Evolutionary conservation across 2,329 filamentous ascomycete genomes (phyloP), one percentile per base, ranked within the genome.

Genomic region (Arthrobotrys sphaeroides): DNA sequence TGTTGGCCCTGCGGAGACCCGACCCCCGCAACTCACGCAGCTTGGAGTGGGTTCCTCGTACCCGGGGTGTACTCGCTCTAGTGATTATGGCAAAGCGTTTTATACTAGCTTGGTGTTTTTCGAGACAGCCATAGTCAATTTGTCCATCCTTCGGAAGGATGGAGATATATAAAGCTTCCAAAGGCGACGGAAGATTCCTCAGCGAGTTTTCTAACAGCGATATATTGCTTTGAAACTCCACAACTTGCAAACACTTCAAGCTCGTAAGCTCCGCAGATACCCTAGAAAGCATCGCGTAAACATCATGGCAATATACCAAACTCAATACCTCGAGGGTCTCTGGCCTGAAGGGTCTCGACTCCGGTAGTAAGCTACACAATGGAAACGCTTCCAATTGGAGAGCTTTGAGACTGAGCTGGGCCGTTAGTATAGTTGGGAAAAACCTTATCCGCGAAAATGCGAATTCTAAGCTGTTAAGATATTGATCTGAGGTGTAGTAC

Each of bases 291-390:
- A 43, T 33, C 6, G 12, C 16, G 42, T 47, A 53, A 1, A 16
- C 16, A 1, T 43, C 33, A 20, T 22, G 13, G n/a, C 62, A 66
- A 28, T 31, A 31, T n/a, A 55, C 16, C 12, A 66, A 28, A n/a
- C 62, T 66, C 7, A 55, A 55, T 6, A 66, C 33, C n/a, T 66
- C 22, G 12, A 66, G 20, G 1, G 22, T 18, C 22, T 66, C 62
- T 7, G 47, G 47, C 9, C 62, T 51, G 7, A 66, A 33, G 9
- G 43, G 16, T 12, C 13, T 22, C 5, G 42, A 53, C 22, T 0
- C 6, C 7, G 4, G n/a, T 12, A 36, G 18, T 1, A 26, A 13
- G 12, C 6, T 5, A n/a, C 24, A 65, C 9, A 5, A 33, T 2
- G 36, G 22, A 22, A 55, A 66, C 9, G 22, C 6, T 28, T 66